Evolutionary conservation across 2,329 filamentous ascomycete genomes (phyloP).

Genomic region (Xylariaceae sp.): DNA sequence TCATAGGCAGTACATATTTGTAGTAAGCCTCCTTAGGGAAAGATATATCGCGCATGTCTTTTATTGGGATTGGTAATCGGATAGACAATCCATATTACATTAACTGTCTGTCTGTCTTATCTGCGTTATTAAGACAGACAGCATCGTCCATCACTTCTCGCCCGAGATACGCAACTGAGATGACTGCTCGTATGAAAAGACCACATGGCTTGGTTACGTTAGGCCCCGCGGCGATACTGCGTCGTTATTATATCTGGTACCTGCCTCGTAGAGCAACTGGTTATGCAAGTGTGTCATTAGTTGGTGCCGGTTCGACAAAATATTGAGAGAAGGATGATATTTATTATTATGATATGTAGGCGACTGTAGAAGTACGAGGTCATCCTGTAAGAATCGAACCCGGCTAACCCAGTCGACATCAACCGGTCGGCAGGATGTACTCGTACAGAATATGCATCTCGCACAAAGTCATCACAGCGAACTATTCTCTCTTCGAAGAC

Average conservation of each 20-base stretch:
- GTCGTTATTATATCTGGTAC: constrained; percentile 5
- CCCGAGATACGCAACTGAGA: constrained; percentile 1
- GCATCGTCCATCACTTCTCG: no score
- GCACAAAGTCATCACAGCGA: not conserved
- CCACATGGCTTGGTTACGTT: constrained; percentile 31
- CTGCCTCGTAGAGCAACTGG: constrained; percentile 10
- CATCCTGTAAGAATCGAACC: not conserved
- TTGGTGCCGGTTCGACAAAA: no score
- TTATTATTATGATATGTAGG: no score
- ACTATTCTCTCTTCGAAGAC: not conserved
- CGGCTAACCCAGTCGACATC: not conserved
- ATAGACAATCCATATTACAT: not conserved
- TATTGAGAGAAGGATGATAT: no score
- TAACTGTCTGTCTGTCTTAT: not conserved
- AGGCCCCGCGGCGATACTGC: constrained; percentile 6
- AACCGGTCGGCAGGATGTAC: no score
- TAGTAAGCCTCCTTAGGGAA: no score
- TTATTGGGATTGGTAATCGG: not conserved
- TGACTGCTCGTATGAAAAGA: constrained; percentile 10
- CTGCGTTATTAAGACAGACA: constrained; percentile 15
- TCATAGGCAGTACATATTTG: no score
- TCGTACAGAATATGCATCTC: not conserved
- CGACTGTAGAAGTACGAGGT: no score
- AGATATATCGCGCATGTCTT: not conserved
- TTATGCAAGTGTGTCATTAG: constrained; percentile 3